Conservation (phyloP, 176 grass and related monocot genomes). For the Avena eriantha region DNA sequence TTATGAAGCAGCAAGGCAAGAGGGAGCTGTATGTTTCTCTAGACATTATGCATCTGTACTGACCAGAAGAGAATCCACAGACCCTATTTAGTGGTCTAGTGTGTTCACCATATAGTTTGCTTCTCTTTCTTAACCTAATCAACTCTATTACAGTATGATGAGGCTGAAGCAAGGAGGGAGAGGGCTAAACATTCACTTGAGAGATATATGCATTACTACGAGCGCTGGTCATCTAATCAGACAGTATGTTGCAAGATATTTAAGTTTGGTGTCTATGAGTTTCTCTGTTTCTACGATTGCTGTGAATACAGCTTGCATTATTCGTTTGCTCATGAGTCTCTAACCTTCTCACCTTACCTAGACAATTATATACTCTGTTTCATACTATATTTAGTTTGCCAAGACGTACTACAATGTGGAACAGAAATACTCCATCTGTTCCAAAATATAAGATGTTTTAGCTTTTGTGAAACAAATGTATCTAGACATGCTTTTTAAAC, state of each 20-base stretch:
- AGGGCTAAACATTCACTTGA: slow-evolving; percentile 97
- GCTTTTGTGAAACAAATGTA: too few relatives aligned
- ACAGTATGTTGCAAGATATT: slow-evolving; percentile 62
- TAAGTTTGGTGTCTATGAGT: slow-evolving; percentile 33
- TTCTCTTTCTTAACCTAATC: slow-evolving; percentile 19
- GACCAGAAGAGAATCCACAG: background rate
- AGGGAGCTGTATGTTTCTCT: slow-evolving; percentile 71
- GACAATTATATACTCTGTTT: background rate
- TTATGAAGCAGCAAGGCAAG: slow-evolving; percentile 87
- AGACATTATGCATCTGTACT: slow-evolving; percentile 10
- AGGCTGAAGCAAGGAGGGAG: slow-evolving; percentile 88
- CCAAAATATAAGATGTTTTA: too few relatives aligned
- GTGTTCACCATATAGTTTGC: background rate
- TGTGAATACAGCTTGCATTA: slow-evolving; percentile 24
- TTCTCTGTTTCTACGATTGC: slow-evolving; percentile 26
- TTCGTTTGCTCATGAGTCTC: background rate
- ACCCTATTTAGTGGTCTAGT: background rate
- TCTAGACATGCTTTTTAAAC: background rate
- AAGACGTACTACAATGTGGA: too few relatives aligned
- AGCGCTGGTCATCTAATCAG: slow-evolving; percentile 97
- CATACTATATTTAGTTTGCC: too few relatives aligned
- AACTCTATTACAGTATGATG: slow-evolving; percentile 69
- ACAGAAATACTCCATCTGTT: too few relatives aligned
- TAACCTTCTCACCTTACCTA: background rate
- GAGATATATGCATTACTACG: slow-evolving; percentile 99